Evolutionary conservation across 805 yeast genomes (phyloP), one percentile per base, ranked within the genome.

Genomic region (Tetrapisispora phaffii): DNA sequence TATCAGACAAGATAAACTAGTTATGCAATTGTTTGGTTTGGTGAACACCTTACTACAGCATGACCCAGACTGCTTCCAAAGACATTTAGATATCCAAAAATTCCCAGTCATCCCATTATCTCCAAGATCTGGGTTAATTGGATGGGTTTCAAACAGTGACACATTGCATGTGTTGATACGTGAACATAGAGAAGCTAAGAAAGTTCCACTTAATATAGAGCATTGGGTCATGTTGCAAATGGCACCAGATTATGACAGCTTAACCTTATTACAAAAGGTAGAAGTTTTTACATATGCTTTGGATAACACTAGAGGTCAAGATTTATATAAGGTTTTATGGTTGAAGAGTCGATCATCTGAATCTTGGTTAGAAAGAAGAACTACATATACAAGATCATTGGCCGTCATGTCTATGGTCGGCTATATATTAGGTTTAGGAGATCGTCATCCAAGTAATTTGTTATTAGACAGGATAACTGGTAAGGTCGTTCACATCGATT

Each of bases 401-500:
- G 98, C 98, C 0, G 96, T 87, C 5, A 94, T 93, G 97, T 90
- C 97, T 0, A 93, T 93, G 96, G 96, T 84, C 36, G 99, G 99
- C 1, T 93, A 93, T 62, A 90, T 93, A 44, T 71, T 93, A 21
- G 99, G 99, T 13, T 72, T 93, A 19, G 99, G 99, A 49, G 99
- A 93, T 63, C 78, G 99, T 50, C 99, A 93, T 65, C 98, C 98
- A 23, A 86, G 97, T 26, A 93, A 93, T 59, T 74, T 93, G 66
- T 86, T 93, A 97, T 76, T 93, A 66, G 95, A 90, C 63, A 72
- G 96, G 50, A 77, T 82, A 41, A 87, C 97, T 0, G 99, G 99
- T 49, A 88, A 90, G 58, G 96, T 93, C 42, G 77, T 93, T 33
- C 99, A 93, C 61, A 90, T 93, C 66, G 99, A 93, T 72, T 93